Base-by-base conservation (phyloP, 768 basidiomycete genomes). In the Gymnopilus dilepis region DNA sequence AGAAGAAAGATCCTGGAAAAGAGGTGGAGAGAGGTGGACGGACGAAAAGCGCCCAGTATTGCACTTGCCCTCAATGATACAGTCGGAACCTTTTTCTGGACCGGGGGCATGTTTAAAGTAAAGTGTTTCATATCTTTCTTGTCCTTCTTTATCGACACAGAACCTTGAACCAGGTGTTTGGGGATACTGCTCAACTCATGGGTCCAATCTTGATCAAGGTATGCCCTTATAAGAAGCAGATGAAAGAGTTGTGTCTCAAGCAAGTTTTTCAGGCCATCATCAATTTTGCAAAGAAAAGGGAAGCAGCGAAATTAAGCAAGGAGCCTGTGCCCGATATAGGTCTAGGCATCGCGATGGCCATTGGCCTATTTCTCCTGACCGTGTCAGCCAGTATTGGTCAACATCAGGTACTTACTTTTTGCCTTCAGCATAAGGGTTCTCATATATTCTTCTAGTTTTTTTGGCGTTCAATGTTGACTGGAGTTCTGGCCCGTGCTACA, bases 391-490 rank as follows among this genome's bases (percentile, higher is more conserved):
- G 85, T 64, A 68, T 92, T 47, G 80, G 80, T 48, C 81, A 86
- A 52, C 87, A 92, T 68, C 88, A 89, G 78, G 87, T 83, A 37
- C 34, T 42, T 33, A 51, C 15, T 26, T 26, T 30, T 47, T 7
- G 56, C 1, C 17, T 4, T 52, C 15, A 17, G 21, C 40, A 13
- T 6, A 6, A 38, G 33, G 22, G 37, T 56, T 53, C 58, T 59
- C 60, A 57, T 11, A 31, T 62, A 11, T 15, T 11, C 30, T 1
- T 57, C 24, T 60, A 87, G 82, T 91, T 88, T 75, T 91, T 92
- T 77, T 87, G 86, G 81, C 79, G 86, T 42, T 85, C 86, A 4
- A 89, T 89, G 84, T 74, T 78, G 24, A 84, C 85, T 0, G 91
- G 92, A 24, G 82, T 89, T 3, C 76, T 91, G 24, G 82, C 84